Evolutionary conservation across 768 basidiomycete genomes (phyloP).

Genomic region (Serendipita sp.): DNA sequence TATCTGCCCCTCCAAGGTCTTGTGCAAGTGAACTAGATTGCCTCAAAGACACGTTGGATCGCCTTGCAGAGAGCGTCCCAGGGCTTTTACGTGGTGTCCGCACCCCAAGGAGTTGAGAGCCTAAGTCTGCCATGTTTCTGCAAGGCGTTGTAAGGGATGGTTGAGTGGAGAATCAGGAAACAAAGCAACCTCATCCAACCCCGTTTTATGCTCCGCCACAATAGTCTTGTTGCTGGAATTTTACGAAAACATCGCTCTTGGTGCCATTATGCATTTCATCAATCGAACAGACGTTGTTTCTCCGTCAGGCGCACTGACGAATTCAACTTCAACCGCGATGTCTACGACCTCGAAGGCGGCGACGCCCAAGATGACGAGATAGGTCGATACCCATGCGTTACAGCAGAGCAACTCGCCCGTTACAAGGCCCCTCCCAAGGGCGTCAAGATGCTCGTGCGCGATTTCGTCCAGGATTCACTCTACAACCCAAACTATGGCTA

Average conservation of each 20-base stretch:
- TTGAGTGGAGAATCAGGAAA: background rate
- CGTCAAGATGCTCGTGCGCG: constrained; percentile 88
- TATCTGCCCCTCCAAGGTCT: background rate
- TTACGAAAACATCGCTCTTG: background rate
- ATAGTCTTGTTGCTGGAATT: background rate
- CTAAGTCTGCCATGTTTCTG: background rate
- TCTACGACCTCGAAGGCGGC: constrained; percentile 31
- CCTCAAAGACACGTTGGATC: constrained; percentile 5
- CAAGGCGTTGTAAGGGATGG: background rate
- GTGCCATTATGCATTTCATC: background rate
- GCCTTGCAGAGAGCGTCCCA: background rate
- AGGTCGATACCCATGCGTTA: constrained; percentile 38
- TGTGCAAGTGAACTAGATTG: constrained; percentile 1
- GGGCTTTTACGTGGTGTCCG: background rate
- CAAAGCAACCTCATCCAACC: background rate
- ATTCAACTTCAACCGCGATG: constrained; percentile 61
- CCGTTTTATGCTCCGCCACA: background rate
- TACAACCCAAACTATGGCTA: constrained; percentile 98
- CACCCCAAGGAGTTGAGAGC: background rate
- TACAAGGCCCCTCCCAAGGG: constrained; percentile 45
- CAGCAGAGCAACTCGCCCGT: constrained; percentile 51
- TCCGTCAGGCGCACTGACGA: constrained; percentile 29
- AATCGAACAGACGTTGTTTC: background rate
- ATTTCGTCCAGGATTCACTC: constrained; percentile 90
- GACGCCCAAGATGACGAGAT: constrained; percentile 27